Base-by-base conservation (phyloP, 306 rosid species). In the Hippophae gyantsensis region DNA sequence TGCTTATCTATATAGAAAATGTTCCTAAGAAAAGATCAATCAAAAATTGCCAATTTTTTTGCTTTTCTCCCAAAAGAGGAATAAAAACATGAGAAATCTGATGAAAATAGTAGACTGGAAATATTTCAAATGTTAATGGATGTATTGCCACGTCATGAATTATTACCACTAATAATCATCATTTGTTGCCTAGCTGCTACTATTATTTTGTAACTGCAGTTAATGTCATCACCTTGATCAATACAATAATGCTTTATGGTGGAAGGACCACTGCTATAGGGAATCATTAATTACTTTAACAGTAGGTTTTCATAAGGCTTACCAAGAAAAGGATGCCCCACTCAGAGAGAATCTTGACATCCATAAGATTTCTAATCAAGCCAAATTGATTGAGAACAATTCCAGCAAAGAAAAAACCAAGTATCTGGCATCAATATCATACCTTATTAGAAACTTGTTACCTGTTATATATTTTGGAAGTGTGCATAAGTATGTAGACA, bases 281-380 rank as follows among this genome's bases (percentile, higher is more conserved):
- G 12, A 18, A 48, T 61, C 14, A 68, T 23, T 43, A 63, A 60
- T 51, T 48, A 60, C 46, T 69, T 32, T 44, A 42, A 56, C 41
- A 23, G 6, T 42, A 68, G 48, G 50, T 72, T 54, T 64, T 13
- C n/a, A 32, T 26, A 61, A 70, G 57, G 74, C 99, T 92, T 80
- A 92, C 99, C 99, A 92, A 72, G 89, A 92, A 92, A 73, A 92
- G 99, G 58, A 92, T 92, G 64, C 99, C 99, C 99, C 96, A 88
- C 69, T 92, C 99, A 26, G 99, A 92, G 70, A 92, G 77, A 66
- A 84, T 71, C 78, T 92, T 92, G 71, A 92, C 96, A 78, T 92
- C 99, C 47, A 78, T 76, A 57, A 92, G 81, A 76, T 92, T 92
- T 72, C 99, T 86, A 62, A 92, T 88, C 80, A 88, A 85, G 59